Evolutionary conservation across 2,329 filamentous ascomycete species (phyloP).

Genomic region (Colletotrichum liaoningense): DNA sequence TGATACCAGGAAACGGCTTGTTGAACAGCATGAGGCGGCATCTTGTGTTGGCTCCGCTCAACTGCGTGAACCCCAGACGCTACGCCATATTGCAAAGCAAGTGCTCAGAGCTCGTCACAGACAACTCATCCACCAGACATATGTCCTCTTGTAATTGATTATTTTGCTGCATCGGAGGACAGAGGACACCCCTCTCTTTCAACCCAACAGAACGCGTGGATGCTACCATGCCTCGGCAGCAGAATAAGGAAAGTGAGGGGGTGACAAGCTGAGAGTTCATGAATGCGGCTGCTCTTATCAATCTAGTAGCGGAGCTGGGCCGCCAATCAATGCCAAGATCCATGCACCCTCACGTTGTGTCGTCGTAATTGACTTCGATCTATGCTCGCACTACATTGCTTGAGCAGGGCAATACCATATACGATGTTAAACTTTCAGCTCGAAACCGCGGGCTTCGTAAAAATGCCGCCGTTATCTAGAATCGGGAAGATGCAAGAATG

Average conservation of each 20-base stretch:
- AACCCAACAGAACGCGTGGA: background rate
- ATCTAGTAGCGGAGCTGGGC: background rate
- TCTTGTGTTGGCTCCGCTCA: slow-evolving; percentile 1
- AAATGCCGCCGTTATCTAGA: background rate
- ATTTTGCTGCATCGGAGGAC: background rate
- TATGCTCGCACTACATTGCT: background rate
- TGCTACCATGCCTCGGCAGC: slow-evolving; percentile 9
- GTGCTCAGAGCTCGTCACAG: slow-evolving; percentile 25
- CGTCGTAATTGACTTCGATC: slow-evolving; percentile 17
- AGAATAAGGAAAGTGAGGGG: slow-evolving; percentile 6
- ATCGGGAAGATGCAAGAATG: background rate
- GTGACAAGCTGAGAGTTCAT: slow-evolving; percentile 1
- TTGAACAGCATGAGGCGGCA: background rate
- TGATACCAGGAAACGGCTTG: slow-evolving; percentile 5
- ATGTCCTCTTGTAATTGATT: background rate
- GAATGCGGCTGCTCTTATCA: slow-evolving; percentile 3
- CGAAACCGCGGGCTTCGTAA: background rate
- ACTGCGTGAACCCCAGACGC: background rate
- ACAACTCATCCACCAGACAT: background rate
- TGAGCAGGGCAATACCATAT: background rate
- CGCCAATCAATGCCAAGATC: slow-evolving; percentile 13
- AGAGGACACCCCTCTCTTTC: background rate
- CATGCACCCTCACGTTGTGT: slow-evolving; percentile 6
- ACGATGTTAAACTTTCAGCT: background rate
- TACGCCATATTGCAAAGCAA: slow-evolving; percentile 26